Conservation (phyloP, 768 basidiomycete species). For the Kwoniella botswanensis region DNA sequence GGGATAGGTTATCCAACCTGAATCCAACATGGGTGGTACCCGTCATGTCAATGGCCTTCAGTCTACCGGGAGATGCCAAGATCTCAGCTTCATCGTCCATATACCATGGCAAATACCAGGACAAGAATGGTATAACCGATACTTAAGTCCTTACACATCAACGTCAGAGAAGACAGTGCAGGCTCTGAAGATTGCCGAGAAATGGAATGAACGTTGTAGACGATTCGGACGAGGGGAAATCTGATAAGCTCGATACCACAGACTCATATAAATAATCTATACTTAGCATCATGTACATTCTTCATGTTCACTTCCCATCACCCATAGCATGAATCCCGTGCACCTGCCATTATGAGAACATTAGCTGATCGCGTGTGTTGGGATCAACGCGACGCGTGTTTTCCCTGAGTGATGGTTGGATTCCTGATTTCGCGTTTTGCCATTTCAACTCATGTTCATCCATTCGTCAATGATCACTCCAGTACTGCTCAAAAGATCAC, state of each 20-base stretch:
- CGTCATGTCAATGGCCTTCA: not conserved
- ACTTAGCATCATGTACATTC: not conserved
- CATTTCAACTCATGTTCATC: constrained; percentile 12
- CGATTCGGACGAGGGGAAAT: not conserved
- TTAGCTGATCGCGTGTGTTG: not conserved
- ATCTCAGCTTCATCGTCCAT: too few species aligned
- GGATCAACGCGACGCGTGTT: constrained; percentile 11
- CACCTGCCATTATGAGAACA: constrained; percentile 6
- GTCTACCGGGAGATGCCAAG: not conserved
- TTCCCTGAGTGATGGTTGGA: not conserved
- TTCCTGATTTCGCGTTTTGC: constrained; percentile 25
- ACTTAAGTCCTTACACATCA: too few species aligned
- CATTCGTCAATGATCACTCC: not conserved
- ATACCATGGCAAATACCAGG: too few species aligned
- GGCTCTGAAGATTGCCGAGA: not conserved
- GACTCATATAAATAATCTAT: too few species aligned
- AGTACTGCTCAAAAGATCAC: not conserved
- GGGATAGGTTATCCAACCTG: not conserved
- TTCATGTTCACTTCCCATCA: not conserved
- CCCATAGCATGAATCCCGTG: too few species aligned
- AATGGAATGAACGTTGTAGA: not conserved
- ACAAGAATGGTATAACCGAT: too few species aligned
- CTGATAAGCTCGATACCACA: too few species aligned
- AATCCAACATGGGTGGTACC: not conserved
- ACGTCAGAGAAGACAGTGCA: too few species aligned